A percentile compares a stretch with the other conserved stretches of the same genome.
Evolutionary conservation across 2,329 filamentous ascomycete genomes (phyloP).

Genomic region (Fusarium pseudoanthophilum): DNA sequence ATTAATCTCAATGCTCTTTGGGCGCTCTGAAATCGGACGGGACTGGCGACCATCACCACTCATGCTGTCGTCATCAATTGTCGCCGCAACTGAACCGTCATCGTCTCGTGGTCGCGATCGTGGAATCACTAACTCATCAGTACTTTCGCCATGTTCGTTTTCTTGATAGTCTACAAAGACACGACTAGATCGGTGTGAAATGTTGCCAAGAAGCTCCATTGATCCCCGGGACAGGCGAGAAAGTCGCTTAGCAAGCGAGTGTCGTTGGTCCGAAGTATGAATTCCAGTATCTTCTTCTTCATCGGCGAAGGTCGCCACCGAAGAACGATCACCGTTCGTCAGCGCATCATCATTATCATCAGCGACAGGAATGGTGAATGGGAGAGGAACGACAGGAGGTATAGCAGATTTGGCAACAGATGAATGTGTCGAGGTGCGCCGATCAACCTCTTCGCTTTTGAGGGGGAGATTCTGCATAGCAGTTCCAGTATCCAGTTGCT

Average conservation of each 20-base stretch:
- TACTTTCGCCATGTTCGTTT: constrained; percentile 51
- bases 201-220: constrained; percentile 54
- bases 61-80: constrained; percentile 64
- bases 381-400: constrained; percentile 69
- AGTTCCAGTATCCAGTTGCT: constrained; percentile 38
- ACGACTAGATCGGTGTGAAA: constrained; percentile 52
- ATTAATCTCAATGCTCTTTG: constrained; percentile 53
- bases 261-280: constrained; percentile 44
- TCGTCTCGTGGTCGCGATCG: constrained; percentile 52
- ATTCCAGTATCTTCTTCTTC: constrained; percentile 59
- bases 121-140: constrained; percentile 59
- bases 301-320: constrained; percentile 76
- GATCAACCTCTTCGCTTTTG: constrained; percentile 26
- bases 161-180: constrained; percentile 28
- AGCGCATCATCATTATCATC: constrained; percentile 53
- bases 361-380: constrained; percentile 68
- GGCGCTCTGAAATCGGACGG: constrained; percentile 33
- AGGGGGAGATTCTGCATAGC: constrained; percentile 16
- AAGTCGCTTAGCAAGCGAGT: constrained; percentile 59
- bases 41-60: constrained; percentile 53
- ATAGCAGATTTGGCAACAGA: constrained; percentile 48
- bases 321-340: constrained; percentile 66
- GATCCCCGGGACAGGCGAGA: constrained; percentile 63
- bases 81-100: constrained; percentile 66
- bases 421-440: constrained; percentile 38